Evolutionary conservation across 179 eudicot genomes (phyloP), one percentile per base, ranked within the genome.

Genomic region (Spinacia oleracea): DNA sequence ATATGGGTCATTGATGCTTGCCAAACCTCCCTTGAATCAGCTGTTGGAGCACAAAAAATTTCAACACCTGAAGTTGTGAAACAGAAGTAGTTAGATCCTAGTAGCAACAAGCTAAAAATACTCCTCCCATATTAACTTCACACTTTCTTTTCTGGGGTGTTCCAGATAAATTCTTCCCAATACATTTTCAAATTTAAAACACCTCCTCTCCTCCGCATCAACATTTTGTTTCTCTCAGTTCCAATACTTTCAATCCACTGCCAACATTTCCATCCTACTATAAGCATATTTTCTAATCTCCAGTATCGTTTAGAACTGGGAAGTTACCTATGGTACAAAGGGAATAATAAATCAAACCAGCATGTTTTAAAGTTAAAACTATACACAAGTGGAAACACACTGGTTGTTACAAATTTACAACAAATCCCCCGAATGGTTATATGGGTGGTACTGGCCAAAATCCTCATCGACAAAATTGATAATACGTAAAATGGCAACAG

Each of bases 1-100:
- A 95, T 95, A 84, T 95, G 98, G 75, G 93, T 91, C 98, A 95
- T 89, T 69, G 98, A 93, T 78, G 98, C 98, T 84, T 95, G 98
- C 98, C 98, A 95, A 60, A 87, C 73, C 4, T 90, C 91, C 80
- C 98, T 88, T 32, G 96, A 67, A 89, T 93, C 98, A 79, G 98
- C 98, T 12, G 98, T 95, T 14, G 97, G 98, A n/a, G 98, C 98
- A 86, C 98, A 95, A 62, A 91, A 95, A 79, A 95, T 93, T 85
- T 95, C 97, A 84, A 95, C 85, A 68, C 98, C 98, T 93, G 75
- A 25, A 76, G 59, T 59, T 60, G 79, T 68, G 35, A 73, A 67
- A 21, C 45, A 35, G 40, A 27, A 21, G 34, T 32, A 64, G 53
- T 68, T 58, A 66, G 77, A 20, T 55, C 12, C 51, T 51, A 21